Base-by-base conservation (phyloP, 257 asterid species). In the Solanum appendiculatum region DNA sequence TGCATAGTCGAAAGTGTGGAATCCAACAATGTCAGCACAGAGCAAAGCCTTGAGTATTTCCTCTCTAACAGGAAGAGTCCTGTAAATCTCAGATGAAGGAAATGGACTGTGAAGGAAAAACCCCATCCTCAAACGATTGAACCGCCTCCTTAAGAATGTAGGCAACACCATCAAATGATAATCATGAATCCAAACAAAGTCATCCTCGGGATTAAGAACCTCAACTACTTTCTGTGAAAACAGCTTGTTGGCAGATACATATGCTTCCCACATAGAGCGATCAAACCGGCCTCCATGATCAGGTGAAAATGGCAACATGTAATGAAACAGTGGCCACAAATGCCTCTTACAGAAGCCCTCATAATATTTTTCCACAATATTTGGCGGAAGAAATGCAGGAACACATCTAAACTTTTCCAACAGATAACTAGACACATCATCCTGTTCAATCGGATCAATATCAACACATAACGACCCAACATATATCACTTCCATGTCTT, bases 1-100 rank as follows among this genome's bases (percentile, higher is more conserved):
- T 48, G 98, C 98, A 89, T 96, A 96, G 90, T 96, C 98, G 82
- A 96, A 96, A 85, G 98, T 96, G 94, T 96, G 98, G 87, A 96
- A 96, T 86, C 98, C 98, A 56, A 96, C 92, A 75, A 96, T 95
- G 87, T 96, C 98, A 46, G 95, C 90, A 84, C 94, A 93, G 82
- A 96, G 97, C 66, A 96, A 86, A 68, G 98, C 97, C 90, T 96
- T 96, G 13, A 96, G 94, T 77, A 96, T 93, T 91, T 96, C 98
- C 86, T 93, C 97, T 91, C 98, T 93, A 64, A 96, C 98, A 84
- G 98, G 98, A 88, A 96, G 98, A 42, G 98, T 90, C 91, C 97
- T 91, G 90, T 94, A 96, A 56, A 96, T 90, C 92, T 96, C 98
- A 37, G 98, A 96, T n/a, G 98, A 96, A 88, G 98, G 98, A 89